phyloP scores from a whole-genome alignment of 2,329 filamentous ascomycete species.

The Fusarium secorum region DNA sequence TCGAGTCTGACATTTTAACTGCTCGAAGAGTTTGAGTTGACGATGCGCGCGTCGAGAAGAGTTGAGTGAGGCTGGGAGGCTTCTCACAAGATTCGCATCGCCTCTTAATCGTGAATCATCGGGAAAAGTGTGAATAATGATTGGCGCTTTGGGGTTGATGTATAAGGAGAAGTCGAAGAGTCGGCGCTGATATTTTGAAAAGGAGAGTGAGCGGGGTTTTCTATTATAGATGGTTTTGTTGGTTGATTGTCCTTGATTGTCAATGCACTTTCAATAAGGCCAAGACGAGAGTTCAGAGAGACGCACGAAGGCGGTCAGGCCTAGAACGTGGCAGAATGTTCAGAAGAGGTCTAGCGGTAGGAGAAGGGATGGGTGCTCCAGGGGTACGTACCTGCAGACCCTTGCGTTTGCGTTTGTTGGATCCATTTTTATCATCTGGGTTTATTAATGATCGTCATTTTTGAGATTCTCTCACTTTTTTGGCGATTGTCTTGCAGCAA shows the following conservation, averaged over 20 bases:
- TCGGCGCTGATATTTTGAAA: background rate
- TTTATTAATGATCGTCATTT: conserved; percentile 11
- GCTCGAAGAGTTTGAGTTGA: conserved; percentile 15
- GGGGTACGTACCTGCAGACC: conserved; percentile 22
- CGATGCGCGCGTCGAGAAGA: conserved; percentile 36
- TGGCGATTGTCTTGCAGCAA: conserved; percentile 6
- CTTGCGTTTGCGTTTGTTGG: conserved; percentile 11
- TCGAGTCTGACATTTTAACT: conserved; percentile 44
- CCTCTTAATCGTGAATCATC: conserved; percentile 17
- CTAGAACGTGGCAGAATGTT: conserved; percentile 34
- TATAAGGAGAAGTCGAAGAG: background rate
- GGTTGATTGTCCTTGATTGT: conserved; percentile 13
- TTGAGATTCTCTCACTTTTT: conserved; percentile 17
- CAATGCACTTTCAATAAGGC: conserved; percentile 11
- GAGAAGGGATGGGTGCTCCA: background rate
- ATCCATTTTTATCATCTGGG: conserved; percentile 30
- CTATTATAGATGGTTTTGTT: conserved; percentile 16
- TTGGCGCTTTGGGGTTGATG: background rate
- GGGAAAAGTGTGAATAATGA: background rate
- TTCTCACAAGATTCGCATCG: conserved; percentile 32
- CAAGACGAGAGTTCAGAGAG: conserved; percentile 24
- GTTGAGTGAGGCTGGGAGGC: conserved; percentile 15
- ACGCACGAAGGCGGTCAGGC: conserved; percentile 36
- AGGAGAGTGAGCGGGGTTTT: background rate
- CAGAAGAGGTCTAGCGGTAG: background rate